These are phyloP conservation scores for Daldinia vernicosa DNA, from an alignment of 495 filamentous ascomycete species.

Conservation along the genomic window DNA sequence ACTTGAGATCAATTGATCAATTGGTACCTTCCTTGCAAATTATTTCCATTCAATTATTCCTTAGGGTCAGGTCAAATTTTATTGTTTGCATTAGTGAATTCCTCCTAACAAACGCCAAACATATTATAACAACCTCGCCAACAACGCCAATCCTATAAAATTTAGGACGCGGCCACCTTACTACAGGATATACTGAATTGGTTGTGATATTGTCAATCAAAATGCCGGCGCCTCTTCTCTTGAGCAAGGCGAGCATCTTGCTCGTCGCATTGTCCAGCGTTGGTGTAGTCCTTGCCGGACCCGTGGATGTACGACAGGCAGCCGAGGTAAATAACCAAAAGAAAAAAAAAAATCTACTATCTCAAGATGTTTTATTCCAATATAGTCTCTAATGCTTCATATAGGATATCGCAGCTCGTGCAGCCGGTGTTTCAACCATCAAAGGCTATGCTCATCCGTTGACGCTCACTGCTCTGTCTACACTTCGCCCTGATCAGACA, in stretches of 20 bases:
- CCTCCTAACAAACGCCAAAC: constrained; percentile 1
- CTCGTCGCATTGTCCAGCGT: constrained; percentile 10
- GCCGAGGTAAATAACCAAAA: constrained; percentile 18
- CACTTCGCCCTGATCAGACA: constrained; percentile 30
- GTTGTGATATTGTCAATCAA: constrained; percentile 12
- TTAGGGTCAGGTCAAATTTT: background rate
- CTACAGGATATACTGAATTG: background rate
- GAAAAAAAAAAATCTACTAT: background rate
- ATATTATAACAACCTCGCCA: background rate
- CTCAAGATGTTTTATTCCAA: background rate
- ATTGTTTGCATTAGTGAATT: background rate
- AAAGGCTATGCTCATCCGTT: constrained; percentile 43
- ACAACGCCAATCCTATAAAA: background rate
- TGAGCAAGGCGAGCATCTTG: constrained; percentile 18
- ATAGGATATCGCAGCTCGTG: constrained; percentile 10
- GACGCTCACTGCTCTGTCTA: constrained; percentile 34
- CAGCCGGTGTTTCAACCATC: constrained; percentile 35
- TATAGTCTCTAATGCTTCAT: constrained; percentile 13
- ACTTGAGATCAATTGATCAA: too few species aligned
- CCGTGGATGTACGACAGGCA: constrained; percentile 19
- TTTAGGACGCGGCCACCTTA: background rate
- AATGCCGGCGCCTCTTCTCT: constrained; percentile 16
- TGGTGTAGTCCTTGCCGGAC: constrained; percentile 19
- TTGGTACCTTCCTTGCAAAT: background rate
- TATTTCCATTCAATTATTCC: background rate